Conservation (phyloP, 345 rosid genomes). For the Camelina laxa region DNA sequence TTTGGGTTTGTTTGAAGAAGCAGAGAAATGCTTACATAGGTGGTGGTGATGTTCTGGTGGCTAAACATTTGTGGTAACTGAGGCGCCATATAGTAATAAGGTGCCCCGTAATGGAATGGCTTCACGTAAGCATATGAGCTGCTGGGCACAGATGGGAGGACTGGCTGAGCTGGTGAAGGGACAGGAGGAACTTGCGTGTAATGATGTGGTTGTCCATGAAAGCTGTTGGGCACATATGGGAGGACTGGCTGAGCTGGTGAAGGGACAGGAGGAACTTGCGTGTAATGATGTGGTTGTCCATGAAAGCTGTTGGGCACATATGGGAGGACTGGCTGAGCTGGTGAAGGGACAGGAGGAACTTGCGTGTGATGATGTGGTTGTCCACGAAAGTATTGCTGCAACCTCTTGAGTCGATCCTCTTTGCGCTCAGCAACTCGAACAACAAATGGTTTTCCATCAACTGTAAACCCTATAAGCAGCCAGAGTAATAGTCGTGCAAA, state of each 20-base stretch:
- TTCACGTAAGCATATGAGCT: slow-evolving; percentile 39
- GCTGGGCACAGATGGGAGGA: not conserved
- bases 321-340: slow-evolving; percentile 23
- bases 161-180: slow-evolving; percentile 31
- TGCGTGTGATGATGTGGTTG: slow-evolving; percentile 6
- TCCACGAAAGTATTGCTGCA: slow-evolving; percentile 41
- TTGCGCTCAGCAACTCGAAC: slow-evolving; percentile 69
- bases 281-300: slow-evolving; percentile 3
- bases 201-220: not conserved
- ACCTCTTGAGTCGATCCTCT: slow-evolving; percentile 50
- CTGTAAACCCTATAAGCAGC: slow-evolving; percentile 47
- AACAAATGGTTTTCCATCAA: slow-evolving; percentile 53
- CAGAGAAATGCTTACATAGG: slow-evolving; percentile 46
- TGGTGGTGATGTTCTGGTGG: slow-evolving; percentile 33
- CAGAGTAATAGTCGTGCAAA: not conserved
- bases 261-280: slow-evolving; percentile 35
- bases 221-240: slow-evolving; percentile 6
- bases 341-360: slow-evolving; percentile 34
- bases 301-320: slow-evolving; percentile 7
- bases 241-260: slow-evolving; percentile 30
- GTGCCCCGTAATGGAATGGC: slow-evolving; percentile 32
- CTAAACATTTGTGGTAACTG: slow-evolving; percentile 33
- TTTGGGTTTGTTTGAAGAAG: slow-evolving; percentile 2
- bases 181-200: slow-evolving; percentile 34
- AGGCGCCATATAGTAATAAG: slow-evolving; percentile 40